Conservation (phyloP, 805 yeast genomes). For the Candida boidinii region DNA sequence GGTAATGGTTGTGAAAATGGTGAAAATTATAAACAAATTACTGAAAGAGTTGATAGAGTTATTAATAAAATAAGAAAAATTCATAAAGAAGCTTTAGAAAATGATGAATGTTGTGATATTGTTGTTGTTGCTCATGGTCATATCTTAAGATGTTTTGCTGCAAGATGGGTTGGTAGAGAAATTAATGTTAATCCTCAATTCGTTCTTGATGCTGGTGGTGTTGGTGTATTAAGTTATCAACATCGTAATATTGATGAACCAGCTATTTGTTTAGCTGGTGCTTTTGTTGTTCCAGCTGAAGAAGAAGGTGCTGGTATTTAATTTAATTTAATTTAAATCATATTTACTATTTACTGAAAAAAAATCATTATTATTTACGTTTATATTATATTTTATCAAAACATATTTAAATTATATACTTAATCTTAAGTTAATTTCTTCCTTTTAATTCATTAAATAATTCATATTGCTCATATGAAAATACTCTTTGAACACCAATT, state of each 20-base stretch:
- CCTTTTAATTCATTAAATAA: slow-evolving; percentile 35
- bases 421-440: not conserved
- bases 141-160: slow-evolving; percentile 80
- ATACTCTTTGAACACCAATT: slow-evolving; percentile 20
- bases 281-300: slow-evolving; percentile 64
- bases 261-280: slow-evolving; percentile 77
- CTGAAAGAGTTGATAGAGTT: slow-evolving; percentile 60
- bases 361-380: no score
- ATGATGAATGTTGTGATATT: slow-evolving; percentile 56
- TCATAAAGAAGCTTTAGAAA: slow-evolving; percentile 46
- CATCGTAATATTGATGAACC: slow-evolving; percentile 83
- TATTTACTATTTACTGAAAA: no score
- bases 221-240: slow-evolving; percentile 85
- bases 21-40: slow-evolving; percentile 60
- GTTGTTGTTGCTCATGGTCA: slow-evolving; percentile 92
- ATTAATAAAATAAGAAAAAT: slow-evolving; percentile 55
- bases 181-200: slow-evolving; percentile 65
- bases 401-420: not conserved
- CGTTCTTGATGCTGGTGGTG: slow-evolving; percentile 90
- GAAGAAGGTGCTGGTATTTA: slow-evolving; percentile 33
- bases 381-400: not conserved
- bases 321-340: not conserved
- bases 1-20: slow-evolving; percentile 91
- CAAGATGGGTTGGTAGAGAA: slow-evolving; percentile 71
- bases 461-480: slow-evolving; percentile 47